phyloP scores from a whole-genome alignment of 148 eudicot genomes.

The Drosera capensis region DNA sequence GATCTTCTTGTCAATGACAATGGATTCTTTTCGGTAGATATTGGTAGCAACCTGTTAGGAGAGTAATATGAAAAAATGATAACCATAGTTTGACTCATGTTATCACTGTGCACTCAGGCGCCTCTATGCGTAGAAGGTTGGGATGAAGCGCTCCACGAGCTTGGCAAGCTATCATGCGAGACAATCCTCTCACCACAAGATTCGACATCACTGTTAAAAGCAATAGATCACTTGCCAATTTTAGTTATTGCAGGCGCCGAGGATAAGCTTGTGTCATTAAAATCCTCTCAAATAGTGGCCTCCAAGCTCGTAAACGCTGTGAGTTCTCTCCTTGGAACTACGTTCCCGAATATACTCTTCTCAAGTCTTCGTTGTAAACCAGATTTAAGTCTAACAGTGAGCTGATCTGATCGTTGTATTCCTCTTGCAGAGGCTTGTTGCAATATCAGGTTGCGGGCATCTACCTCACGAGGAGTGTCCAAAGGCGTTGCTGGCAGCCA shows the following conservation, averaged over 20 bases:
- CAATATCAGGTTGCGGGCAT: constrained; percentile 95
- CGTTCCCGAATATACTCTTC: not conserved
- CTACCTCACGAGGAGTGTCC: constrained; percentile 99
- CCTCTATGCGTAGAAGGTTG: constrained; percentile 91
- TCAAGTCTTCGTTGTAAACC: not conserved
- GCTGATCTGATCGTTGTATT: not conserved
- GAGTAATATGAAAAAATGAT: too few relatives aligned
- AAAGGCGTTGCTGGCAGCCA: constrained; percentile 78
- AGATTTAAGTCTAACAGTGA: too few relatives aligned
- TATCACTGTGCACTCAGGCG: constrained; percentile 40
- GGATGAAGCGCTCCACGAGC: constrained; percentile 93
- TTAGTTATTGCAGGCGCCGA: constrained; percentile 85
- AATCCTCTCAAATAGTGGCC: constrained; percentile 79
- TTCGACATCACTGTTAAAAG: constrained; percentile 45
- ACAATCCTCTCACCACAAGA: constrained; percentile 57
- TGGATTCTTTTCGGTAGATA: not conserved
- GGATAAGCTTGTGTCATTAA: constrained; percentile 68
- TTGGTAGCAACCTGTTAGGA: too few relatives aligned
- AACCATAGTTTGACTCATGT: too few relatives aligned
- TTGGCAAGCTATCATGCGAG: constrained; percentile 75
- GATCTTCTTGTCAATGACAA: not conserved
- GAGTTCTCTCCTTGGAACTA: constrained; percentile 14
- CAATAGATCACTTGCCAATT: constrained; percentile 58
- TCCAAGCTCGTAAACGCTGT: constrained; percentile 84
- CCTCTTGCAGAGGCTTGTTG: constrained; percentile 71